These are phyloP conservation scores for Discostella stelligeroides DNA, from an alignment of 108 stramenopile species.

Conservation along the genomic window DNA sequence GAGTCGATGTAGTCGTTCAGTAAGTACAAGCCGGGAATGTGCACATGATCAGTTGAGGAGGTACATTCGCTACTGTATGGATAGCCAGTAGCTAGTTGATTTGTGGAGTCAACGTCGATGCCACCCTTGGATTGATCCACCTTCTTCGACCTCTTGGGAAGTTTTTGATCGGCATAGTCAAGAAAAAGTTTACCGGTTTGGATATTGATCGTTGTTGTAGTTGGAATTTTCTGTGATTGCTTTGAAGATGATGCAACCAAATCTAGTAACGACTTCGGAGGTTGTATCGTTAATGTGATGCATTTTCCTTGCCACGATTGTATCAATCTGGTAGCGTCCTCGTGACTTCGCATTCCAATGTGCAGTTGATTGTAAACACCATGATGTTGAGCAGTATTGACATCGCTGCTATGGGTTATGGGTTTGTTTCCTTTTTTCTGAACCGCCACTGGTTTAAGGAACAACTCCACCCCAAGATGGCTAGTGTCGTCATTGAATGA, in stretches of 20 bases:
- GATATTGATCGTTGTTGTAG: slow-evolving; percentile 7
- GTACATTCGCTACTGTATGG: slow-evolving; percentile 82
- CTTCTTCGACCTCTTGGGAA: slow-evolving; percentile 29
- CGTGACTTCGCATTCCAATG: slow-evolving; percentile 50
- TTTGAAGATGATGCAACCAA: neutral
- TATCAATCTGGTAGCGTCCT: slow-evolving; percentile 63
- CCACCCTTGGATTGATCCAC: neutral
- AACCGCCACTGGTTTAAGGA: slow-evolving; percentile 17
- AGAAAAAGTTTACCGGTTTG: slow-evolving; percentile 67
- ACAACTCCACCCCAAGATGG: slow-evolving; percentile 35
- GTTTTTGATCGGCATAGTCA: slow-evolving; percentile 71
- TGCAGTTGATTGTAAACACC: slow-evolving; percentile 29
- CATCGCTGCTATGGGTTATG: neutral
- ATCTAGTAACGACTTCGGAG: slow-evolving; percentile 15
- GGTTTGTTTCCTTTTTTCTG: slow-evolving; percentile 1
- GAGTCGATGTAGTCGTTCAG: slow-evolving; percentile 64
- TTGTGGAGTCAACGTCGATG: slow-evolving; percentile 8
- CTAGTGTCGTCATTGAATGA: slow-evolving; percentile 1
- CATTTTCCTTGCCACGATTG: slow-evolving; percentile 56
- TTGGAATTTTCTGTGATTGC: neutral
- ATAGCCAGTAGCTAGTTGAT: slow-evolving; percentile 41
- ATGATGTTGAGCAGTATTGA: neutral
- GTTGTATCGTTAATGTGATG: slow-evolving; percentile 32
- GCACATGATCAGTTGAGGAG: slow-evolving; percentile 64
- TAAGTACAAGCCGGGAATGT: slow-evolving; percentile 68